Evolutionary conservation across 495 filamentous ascomycete genomes (phyloP).

Genomic region (Aspergillus steynii): DNA sequence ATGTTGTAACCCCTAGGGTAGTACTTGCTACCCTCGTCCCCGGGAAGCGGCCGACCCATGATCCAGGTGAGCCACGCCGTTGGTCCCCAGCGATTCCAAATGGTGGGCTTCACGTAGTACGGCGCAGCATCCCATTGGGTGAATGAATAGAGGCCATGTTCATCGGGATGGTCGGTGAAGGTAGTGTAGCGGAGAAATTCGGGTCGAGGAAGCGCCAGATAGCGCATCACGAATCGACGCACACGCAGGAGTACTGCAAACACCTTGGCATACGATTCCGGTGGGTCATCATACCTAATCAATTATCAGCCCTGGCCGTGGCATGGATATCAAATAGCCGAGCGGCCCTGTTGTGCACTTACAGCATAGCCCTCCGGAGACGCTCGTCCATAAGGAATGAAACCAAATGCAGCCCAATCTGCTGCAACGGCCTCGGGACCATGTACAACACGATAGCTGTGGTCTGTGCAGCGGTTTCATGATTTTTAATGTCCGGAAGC

Average conservation of each 20-base stretch:
- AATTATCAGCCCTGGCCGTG: neutral
- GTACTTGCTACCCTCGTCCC: slow-evolving; percentile 57
- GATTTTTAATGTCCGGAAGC: slow-evolving; percentile 56
- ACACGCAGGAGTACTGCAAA: slow-evolving; percentile 43
- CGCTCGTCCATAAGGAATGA: slow-evolving; percentile 64
- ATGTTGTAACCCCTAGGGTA: slow-evolving; percentile 59
- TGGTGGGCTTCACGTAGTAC: slow-evolving; percentile 61
- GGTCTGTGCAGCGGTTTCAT: slow-evolving; percentile 54
- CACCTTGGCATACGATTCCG: slow-evolving; percentile 32
- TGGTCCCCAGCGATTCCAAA: slow-evolving; percentile 63
- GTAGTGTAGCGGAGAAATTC: slow-evolving; percentile 40
- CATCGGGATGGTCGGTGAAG: slow-evolving; percentile 44
- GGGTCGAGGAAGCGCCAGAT: slow-evolving; percentile 56
- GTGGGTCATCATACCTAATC: slow-evolving; percentile 48
- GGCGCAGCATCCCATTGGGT: slow-evolving; percentile 53
- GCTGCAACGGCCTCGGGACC: slow-evolving; percentile 51
- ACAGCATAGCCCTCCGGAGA: slow-evolving; percentile 65
- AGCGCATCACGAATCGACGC: slow-evolving; percentile 55
- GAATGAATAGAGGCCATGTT: slow-evolving; percentile 50
- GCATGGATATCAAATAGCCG: slow-evolving; percentile 13
- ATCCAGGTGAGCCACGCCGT: slow-evolving; percentile 53
- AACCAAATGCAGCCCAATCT: slow-evolving; percentile 50
- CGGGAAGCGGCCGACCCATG: slow-evolving; percentile 58
- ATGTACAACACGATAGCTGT: slow-evolving; percentile 59
- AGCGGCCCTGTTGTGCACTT: slow-evolving; percentile 22